These are phyloP conservation scores for Lepidium sativum DNA, from an alignment of 345 rosid genomes.

Conservation along the genomic window DNA sequence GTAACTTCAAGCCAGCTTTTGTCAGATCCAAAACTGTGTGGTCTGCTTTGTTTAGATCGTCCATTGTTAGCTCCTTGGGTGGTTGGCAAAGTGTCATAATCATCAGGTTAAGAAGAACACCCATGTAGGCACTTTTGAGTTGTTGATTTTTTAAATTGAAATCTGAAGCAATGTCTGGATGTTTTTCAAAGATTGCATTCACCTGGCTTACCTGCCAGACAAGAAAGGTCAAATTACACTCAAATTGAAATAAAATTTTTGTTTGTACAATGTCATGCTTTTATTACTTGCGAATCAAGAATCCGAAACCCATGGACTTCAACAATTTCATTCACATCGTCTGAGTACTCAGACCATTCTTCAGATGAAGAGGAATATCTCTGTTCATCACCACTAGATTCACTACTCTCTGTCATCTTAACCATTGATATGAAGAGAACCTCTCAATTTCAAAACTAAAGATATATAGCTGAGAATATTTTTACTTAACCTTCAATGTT, in stretches of 20 bases:
- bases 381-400: no score
- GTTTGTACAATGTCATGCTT: background rate
- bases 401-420: no score
- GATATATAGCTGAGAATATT: no score
- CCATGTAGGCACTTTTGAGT: slow-evolving; percentile 26
- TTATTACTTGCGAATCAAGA: no score
- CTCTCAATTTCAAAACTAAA: no score
- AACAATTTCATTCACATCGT: no score
- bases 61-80: slow-evolving; percentile 10
- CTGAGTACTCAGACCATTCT: no score
- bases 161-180: slow-evolving; percentile 21
- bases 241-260: background rate
- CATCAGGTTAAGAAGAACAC: slow-evolving; percentile 24
- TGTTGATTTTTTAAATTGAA: slow-evolving; percentile 19
- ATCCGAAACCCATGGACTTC: no score
- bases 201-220: slow-evolving; percentile 18
- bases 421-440: no score
- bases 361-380: no score
- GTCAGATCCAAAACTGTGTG: slow-evolving; percentile 22
- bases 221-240: background rate
- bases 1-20: slow-evolving; percentile 22
- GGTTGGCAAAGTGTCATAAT: slow-evolving; percentile 14
- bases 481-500: no score
- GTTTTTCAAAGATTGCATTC: slow-evolving; percentile 15
- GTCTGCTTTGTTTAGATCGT: slow-evolving; percentile 19